Evolutionary conservation across 495 filamentous ascomycete genomes (phyloP).

Genomic region (Hypoxylon lienhwacheense): DNA sequence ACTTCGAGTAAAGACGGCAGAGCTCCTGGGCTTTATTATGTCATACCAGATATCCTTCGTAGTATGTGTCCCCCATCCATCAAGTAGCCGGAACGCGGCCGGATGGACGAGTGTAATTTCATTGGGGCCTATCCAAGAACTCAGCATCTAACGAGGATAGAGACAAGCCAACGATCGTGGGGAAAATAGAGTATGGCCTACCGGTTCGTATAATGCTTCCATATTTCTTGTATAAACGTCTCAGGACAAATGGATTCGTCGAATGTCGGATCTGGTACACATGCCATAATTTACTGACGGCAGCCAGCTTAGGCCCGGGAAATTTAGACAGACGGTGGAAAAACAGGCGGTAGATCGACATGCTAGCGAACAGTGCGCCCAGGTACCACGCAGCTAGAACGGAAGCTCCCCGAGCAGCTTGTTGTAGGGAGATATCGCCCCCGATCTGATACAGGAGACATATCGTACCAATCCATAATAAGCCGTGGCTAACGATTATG

Average conservation of each 20-base stretch:
- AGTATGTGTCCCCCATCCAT: slow-evolving; percentile 40
- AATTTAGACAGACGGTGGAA: slow-evolving; percentile 48
- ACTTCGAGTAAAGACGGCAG: slow-evolving; percentile 45
- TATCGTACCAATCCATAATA: background rate
- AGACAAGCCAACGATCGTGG: background rate
- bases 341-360: slow-evolving; percentile 48
- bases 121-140: slow-evolving; percentile 30
- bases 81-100: slow-evolving; percentile 34
- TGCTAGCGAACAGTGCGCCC: slow-evolving; percentile 30
- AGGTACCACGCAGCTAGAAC: background rate
- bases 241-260: slow-evolving; percentile 43
- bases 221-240: slow-evolving; percentile 42
- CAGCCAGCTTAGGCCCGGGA: slow-evolving; percentile 47
- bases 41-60: slow-evolving; percentile 53
- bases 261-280: slow-evolving; percentile 35
- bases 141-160: background rate
- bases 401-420: background rate
- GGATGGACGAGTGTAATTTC: slow-evolving; percentile 43
- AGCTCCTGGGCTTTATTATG: slow-evolving; percentile 42
- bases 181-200: background rate
- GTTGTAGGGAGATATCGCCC: slow-evolving; percentile 2
- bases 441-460: background rate
- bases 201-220: slow-evolving; percentile 49
- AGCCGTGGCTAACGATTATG: slow-evolving; percentile 12
- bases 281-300: slow-evolving; percentile 45